A percentile compares a stretch with the other conserved stretches of the same genome.
Conservation (phyloP, 306 rosid species). For the Bauhinia variegata region DNA sequence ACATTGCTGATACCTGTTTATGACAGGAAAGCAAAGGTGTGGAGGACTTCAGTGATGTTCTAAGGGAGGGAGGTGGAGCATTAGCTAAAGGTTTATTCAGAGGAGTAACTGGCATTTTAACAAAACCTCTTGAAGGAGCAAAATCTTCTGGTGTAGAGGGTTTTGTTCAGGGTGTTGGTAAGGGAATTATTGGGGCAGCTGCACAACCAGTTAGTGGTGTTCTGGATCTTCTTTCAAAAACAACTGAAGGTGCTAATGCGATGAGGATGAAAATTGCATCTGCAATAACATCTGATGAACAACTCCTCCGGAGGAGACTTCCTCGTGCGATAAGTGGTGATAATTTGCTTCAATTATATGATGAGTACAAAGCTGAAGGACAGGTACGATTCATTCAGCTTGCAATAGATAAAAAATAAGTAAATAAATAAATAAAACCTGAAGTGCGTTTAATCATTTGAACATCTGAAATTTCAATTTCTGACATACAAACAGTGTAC, state of each 20-base stretch:
- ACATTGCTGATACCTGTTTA: slow-evolving; percentile 5
- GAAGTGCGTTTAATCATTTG: too few relatives aligned
- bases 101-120: slow-evolving; percentile 97
- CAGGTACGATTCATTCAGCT: slow-evolving; percentile 68
- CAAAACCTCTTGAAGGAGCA: slow-evolving; percentile 99
- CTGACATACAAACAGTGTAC: too few relatives aligned
- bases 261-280: slow-evolving; percentile 95
- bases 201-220: slow-evolving; percentile 99
- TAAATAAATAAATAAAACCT: too few relatives aligned
- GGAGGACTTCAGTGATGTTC: slow-evolving; percentile 89
- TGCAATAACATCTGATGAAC: slow-evolving; percentile 95
- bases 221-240: slow-evolving; percentile 92
- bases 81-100: slow-evolving; percentile 95
- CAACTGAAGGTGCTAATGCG: slow-evolving; percentile 99
- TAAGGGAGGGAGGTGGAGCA: slow-evolving; percentile 99
- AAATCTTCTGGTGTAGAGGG: slow-evolving; percentile 97
- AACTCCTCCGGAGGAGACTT: slow-evolving; percentile 87
- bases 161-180: slow-evolving; percentile 99
- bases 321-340: slow-evolving; percentile 96
- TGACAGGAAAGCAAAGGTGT: slow-evolving; percentile 93
- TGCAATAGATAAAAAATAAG: slow-evolving; percentile 20
- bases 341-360: slow-evolving; percentile 81
- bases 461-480: too few relatives aligned
- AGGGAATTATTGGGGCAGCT: slow-evolving; percentile 97
- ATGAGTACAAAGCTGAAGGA: slow-evolving; percentile 89